Percentiles rank a stretch among this genome's conserved stretches.
Evolutionary conservation across 495 filamentous ascomycete species (phyloP).

Genomic region (Astrothelium macrocarpum): DNA sequence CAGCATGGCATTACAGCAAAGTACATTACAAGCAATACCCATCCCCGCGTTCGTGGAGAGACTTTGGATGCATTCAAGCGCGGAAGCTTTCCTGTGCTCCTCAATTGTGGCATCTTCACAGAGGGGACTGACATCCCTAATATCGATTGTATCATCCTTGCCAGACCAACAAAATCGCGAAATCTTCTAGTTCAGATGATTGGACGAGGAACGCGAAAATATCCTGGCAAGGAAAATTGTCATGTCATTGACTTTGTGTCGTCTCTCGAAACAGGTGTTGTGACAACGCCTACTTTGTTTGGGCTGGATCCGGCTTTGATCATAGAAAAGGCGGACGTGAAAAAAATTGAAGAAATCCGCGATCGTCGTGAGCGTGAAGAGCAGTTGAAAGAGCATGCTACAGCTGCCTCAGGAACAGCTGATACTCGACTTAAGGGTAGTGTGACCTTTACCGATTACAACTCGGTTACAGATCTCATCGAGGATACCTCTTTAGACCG

Average conservation of each 20-base stretch:
- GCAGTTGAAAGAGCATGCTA: constrained; percentile 8
- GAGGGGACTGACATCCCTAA: constrained; percentile 97
- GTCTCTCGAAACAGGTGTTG: constrained; percentile 65
- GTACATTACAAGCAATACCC: constrained; percentile 72
- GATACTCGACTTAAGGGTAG: constrained; percentile 9
- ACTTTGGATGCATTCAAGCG: constrained; percentile 63
- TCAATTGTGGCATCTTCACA: constrained; percentile 95
- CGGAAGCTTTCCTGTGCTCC: constrained; percentile 71
- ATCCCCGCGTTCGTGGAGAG: constrained; percentile 51
- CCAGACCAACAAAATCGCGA: constrained; percentile 77
- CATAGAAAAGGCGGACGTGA: constrained; percentile 49
- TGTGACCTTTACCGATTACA: constrained; percentile 77
- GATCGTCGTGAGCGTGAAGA: constrained; percentile 33
- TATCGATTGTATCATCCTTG: constrained; percentile 86
- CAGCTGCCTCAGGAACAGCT: not conserved
- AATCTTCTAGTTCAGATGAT: constrained; percentile 98
- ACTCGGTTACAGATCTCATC: constrained; percentile 77
- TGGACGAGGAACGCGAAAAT: constrained; percentile 77
- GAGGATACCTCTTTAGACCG: constrained; percentile 67
- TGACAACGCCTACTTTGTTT: constrained; percentile 86
- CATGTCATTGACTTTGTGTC: constrained; percentile 97
- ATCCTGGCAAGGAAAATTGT: constrained; percentile 74
- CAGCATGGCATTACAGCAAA: constrained; percentile 69
- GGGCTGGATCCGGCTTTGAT: constrained; percentile 82
- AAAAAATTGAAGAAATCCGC: constrained; percentile 46